phyloP scores from a whole-genome alignment of 1,139 yeast species.

The Hyphopichia fennica region DNA sequence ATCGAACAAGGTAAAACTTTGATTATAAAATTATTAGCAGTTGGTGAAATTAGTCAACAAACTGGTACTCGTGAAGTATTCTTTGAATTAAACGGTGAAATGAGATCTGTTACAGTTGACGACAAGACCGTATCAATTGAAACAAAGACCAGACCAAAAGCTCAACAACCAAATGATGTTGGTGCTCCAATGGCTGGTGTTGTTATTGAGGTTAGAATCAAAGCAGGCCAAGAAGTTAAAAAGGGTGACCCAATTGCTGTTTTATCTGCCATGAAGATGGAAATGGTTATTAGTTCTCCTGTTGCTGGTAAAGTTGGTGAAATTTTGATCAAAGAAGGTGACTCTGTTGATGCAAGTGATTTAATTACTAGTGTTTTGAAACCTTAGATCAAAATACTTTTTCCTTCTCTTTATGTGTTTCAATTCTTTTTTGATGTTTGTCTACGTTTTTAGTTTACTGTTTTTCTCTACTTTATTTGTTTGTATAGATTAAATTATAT shows the following conservation, averaged over 20 bases:
- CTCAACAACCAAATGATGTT: conserved; percentile 87
- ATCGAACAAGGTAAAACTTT: conserved; percentile 94
- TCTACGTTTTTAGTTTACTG: neutral
- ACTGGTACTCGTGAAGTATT: conserved; percentile 95
- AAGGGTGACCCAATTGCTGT: conserved; percentile 97
- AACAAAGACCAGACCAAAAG: conserved; percentile 85
- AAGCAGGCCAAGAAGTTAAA: conserved; percentile 83
- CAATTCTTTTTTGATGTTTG: neutral
- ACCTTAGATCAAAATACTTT: conserved; percentile 7
- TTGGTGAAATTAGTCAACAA: conserved; percentile 81
- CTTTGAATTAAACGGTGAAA: conserved; percentile 97
- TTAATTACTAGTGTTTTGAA: conserved; percentile 50
- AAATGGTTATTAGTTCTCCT: conserved; percentile 96
- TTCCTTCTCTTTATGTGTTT: neutral
- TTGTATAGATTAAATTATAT: neutral
- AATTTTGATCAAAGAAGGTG: conserved; percentile 81
- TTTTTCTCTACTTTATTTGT: neutral
- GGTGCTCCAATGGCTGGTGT: conserved; percentile 99
- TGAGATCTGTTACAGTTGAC: conserved; percentile 90
- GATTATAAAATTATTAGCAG: conserved; percentile 86
- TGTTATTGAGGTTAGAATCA: conserved; percentile 88
- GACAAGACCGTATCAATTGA: conserved; percentile 87
- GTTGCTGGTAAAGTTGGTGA: conserved; percentile 80
- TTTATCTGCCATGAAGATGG: conserved; percentile 99
- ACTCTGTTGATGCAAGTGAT: conserved; percentile 92